Percentiles rank a stretch among this genome's conserved stretches.
Conservation (phyloP, 2,329 filamentous ascomycete genomes). For the Verruconis gallopava region DNA sequence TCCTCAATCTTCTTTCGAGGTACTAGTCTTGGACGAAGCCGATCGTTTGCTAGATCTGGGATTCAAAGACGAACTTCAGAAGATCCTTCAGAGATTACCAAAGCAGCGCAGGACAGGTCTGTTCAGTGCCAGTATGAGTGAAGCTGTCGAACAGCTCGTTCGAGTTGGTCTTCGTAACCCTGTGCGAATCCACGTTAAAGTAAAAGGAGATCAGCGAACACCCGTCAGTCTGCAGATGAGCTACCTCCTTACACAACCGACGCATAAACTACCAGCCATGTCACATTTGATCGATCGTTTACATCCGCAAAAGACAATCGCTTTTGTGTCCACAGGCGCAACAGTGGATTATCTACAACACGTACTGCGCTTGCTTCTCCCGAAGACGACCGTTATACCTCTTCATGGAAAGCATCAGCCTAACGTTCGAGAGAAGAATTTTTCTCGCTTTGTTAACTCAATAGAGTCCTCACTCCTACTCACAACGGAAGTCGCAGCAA, state of each 20-base stretch:
- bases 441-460: constrained; percentile 63
- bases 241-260: constrained; percentile 62
- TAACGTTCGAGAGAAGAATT: constrained; percentile 79
- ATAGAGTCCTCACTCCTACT: constrained; percentile 68
- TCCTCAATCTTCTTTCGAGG: constrained; percentile 78
- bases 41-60: constrained; percentile 86
- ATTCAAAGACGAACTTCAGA: constrained; percentile 82
- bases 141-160: constrained; percentile 87
- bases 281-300: constrained; percentile 56
- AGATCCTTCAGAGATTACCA: constrained; percentile 69
- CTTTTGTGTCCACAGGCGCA: constrained; percentile 89
- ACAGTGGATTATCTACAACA: constrained; percentile 90
- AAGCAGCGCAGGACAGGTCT: constrained; percentile 89
- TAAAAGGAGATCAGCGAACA: constrained; percentile 72
- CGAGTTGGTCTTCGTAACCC: constrained; percentile 86
- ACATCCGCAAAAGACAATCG: constrained; percentile 73
- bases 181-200: constrained; percentile 87
- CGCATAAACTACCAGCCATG: constrained; percentile 67
- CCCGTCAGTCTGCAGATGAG: constrained; percentile 89
- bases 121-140: constrained; percentile 91
- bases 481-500: constrained; percentile 83
- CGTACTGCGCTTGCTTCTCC: constrained; percentile 60
- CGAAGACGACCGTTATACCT: constrained; percentile 58
- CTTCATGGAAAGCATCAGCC: constrained; percentile 87
- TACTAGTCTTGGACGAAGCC: constrained; percentile 86